These are phyloP conservation scores for Aspergillus chevalieri DNA, from an alignment of 2,329 filamentous ascomycete genomes.

Conservation along the genomic window DNA sequence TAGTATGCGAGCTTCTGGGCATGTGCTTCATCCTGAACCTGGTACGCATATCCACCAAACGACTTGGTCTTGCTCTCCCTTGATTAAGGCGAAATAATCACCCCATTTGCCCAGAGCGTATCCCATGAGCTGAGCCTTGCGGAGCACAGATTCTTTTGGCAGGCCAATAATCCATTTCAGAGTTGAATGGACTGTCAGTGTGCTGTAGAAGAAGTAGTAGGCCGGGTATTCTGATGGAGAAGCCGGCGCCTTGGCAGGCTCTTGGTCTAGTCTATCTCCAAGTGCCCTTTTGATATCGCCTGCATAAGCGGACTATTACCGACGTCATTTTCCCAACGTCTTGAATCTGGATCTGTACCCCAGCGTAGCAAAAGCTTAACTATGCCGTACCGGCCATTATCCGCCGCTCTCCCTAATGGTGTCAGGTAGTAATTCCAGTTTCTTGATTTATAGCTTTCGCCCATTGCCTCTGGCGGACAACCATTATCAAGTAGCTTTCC, in stretches of 20 bases:
- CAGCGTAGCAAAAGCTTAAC: no score
- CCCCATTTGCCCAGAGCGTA: background rate
- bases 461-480: background rate
- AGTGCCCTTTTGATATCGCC: no score
- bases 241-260: no score
- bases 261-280: no score
- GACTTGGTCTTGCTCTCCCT: background rate
- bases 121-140: background rate
- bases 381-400: no score
- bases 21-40: background rate
- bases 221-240: background rate
- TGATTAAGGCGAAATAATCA: background rate
- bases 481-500: background rate
- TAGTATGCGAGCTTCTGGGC: background rate
- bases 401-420: no score
- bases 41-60: background rate
- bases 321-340: no score
- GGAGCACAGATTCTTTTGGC: background rate
- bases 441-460: no score
- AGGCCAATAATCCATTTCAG: background rate
- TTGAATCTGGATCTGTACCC: no score
- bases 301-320: no score
- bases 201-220: background rate
- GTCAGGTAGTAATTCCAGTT: no score
- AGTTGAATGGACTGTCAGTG: background rate